Conservation (phyloP, 2,329 filamentous ascomycete genomes). For the Orbilia brochopaga region DNA sequence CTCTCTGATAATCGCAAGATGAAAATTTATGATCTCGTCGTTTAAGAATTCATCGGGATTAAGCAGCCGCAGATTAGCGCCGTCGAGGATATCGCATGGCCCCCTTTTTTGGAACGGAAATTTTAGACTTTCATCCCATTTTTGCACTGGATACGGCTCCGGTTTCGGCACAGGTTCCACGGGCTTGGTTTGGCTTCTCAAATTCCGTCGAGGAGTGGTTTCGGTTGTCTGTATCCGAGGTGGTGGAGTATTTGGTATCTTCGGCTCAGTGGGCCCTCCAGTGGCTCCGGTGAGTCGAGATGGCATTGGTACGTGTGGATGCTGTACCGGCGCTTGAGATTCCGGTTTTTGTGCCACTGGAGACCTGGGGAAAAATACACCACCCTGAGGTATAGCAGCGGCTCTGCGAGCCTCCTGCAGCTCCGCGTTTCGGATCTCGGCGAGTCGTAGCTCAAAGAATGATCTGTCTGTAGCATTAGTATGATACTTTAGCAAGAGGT, state of each 20-base stretch:
- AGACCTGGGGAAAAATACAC: not conserved
- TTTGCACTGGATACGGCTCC: constrained; percentile 20
- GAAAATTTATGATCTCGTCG: constrained; percentile 89
- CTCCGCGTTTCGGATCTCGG: too few species aligned
- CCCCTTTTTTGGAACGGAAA: constrained; percentile 59
- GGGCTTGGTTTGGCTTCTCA: constrained; percentile 5
- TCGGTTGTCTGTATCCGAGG: not conserved
- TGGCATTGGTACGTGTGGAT: too few species aligned
- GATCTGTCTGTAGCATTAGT: not conserved
- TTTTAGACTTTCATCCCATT: constrained; percentile 19
- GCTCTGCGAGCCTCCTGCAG: not conserved
- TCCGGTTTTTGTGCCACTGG: not conserved
- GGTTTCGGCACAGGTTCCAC: constrained; percentile 19
- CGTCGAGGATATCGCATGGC: constrained; percentile 70
- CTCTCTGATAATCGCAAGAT: constrained; percentile 65
- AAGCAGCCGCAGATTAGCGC: constrained; percentile 75
- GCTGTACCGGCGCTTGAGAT: not conserved
- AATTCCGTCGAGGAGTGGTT: constrained; percentile 7
- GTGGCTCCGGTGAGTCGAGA: not conserved
- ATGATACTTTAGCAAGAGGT: not conserved
- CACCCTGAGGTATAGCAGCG: constrained; percentile 6
- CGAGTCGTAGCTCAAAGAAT: not conserved
- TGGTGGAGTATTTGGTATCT: constrained; percentile 34
- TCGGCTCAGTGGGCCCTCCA: not conserved
- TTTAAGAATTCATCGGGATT: constrained; percentile 88